phyloP scores from a whole-genome alignment of 805 yeast genomes.

The Yarrowia bubula region DNA sequence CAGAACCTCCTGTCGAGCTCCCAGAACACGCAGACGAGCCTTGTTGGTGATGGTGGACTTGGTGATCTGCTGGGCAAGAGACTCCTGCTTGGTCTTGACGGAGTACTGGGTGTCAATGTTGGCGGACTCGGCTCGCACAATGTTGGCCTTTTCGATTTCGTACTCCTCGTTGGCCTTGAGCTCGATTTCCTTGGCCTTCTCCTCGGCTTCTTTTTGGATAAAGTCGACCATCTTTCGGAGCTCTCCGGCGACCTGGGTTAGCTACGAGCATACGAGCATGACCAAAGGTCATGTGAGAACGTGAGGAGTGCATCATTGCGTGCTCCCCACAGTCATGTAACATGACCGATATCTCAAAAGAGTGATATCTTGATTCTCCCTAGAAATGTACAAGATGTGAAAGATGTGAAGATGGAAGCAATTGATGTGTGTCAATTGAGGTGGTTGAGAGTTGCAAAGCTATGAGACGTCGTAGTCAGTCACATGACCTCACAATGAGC shows the following conservation, averaged over 20 bases:
- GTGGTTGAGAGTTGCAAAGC: no score
- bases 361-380: no score
- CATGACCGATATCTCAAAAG: no score
- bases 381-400: no score
- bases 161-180: conserved; percentile 98
- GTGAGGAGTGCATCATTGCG: background rate
- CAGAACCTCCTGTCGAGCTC: conserved; percentile 79
- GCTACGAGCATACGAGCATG: background rate
- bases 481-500: no score
- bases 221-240: conserved; percentile 97
- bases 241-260: conserved; percentile 83
- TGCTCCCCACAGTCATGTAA: background rate
- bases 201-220: conserved; percentile 98
- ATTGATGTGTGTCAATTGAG: no score
- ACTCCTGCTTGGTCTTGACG: conserved; percentile 82
- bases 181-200: conserved; percentile 93
- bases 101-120: conserved; percentile 80
- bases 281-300: background rate
- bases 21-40: conserved; percentile 85
- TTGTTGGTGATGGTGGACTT: conserved; percentile 95
- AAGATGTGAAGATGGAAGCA: no score
- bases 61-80: conserved; percentile 90
- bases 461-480: no score
- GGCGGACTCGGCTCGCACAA: conserved; percentile 89
- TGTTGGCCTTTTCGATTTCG: conserved; percentile 93